Evolutionary conservation across 371 early-diverging fungal genomes (phyloP), one percentile per base, ranked within the genome.

Genomic region (Mortierella sp.): DNA sequence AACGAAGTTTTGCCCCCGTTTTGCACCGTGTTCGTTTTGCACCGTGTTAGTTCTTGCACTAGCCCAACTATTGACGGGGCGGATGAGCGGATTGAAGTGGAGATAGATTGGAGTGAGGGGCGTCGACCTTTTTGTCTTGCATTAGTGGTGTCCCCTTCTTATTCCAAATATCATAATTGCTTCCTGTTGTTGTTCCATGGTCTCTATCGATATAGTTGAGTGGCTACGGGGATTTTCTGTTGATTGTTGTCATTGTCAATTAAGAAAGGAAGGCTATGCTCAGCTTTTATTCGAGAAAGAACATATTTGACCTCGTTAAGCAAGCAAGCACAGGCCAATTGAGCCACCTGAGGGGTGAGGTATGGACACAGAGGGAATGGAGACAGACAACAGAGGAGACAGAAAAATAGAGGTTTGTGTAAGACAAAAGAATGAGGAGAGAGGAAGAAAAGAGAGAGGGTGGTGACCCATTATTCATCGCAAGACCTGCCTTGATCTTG

Each of bases 311-410:
- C 27, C 55, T 48, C 14, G 49, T 6, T 21, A 51, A 21, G n/a
- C 56, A 56, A 56, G 27, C 56, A 56, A 56, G 27, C 60, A 60
- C 60, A 60, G 60, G 60, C 60, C 60, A 60, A 60, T 14, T 32
- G 32, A 60, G 14, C 60, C 60, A 60, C 32, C 60, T 27, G 24
- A 16, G 60, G 60, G n/a, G 56, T 56, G n/a, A 51, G 18, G 51
- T 51, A n/a, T 56, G n/a, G n/a, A n/a, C n/a, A 56, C n/a, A 56
- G 56, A n/a, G 27, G 1, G 56, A 56, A 27, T 1, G 24, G 12
- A n/a, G 51, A 55, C n/a, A 55, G 55, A n/a, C 6, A 0, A 18
- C 7, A 18, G 12, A 46, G 48, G 48, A 46, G 48, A 46, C 46
- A 46, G 46, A 46, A 14, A 46, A 46, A 46, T 14, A 12, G 46